Base-by-base conservation (phyloP, 345 rosid genomes). In the Melaleuca alternifolia region DNA sequence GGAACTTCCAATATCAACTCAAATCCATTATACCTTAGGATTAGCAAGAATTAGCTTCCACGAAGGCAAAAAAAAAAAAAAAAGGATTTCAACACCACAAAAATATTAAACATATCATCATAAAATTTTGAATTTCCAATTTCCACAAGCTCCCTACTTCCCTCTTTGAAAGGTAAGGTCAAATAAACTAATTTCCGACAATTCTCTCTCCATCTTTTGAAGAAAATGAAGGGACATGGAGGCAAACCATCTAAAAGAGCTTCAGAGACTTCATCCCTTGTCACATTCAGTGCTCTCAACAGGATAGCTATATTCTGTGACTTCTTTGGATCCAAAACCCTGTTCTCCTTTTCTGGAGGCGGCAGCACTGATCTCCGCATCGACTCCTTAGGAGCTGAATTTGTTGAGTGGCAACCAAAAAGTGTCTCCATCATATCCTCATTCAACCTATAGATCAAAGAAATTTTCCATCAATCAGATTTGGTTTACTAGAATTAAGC, bases 361-460 rank as follows among this genome's bases (percentile, higher is more conserved):
- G 99, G 97, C 76, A 96, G 88, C 91, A 91, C 92, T 52, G 98
- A 92, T 88, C 90, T 95, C 90, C 94, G 93, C 44, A 89, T 87
- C 48, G 94, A 88, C 86, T 94, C 98, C 89, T 93, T 97, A 26
- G 94, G 94, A 53, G 50, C 95, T 54, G 97, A 89, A 88, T 84
- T 94, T 21, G 91, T 85, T 16, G 99, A 91, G 88, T 94, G 94
- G 93, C 95, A 97, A 86, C 99, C 98, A 87, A 97, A 96, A 52
- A 97, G 94, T 85, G 94, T 94, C 93, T 97, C 99, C 99, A 97
- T 97, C 93, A 95, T 92, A 89, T 95, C 98, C 91, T 97, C 99
- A 87, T 97, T 97, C 90, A 97, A 90, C 89, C 99, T 97, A 85
- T 86, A 84, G 77, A 83, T 54, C 86, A 37, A 51, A 9, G 28